Conservation (phyloP, 345 rosid species). For the Gynandropsis gynandra region DNA sequence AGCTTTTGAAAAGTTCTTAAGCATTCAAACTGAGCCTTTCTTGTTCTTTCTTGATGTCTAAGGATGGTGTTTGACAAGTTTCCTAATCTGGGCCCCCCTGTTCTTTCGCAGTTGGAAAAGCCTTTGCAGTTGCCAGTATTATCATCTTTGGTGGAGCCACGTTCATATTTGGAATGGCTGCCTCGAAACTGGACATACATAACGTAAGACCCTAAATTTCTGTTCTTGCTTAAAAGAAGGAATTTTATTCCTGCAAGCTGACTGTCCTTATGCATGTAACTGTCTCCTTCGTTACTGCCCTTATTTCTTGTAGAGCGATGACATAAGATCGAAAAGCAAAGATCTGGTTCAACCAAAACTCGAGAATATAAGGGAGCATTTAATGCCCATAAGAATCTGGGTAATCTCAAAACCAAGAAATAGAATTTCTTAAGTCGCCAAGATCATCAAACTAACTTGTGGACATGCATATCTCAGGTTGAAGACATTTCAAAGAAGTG, state of each 20-base stretch:
- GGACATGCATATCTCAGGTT: conserved; percentile 37
- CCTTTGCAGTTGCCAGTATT: conserved; percentile 67
- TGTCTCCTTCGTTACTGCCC: neutral
- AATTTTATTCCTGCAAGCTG: neutral
- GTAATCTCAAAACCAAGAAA: conserved; percentile 27
- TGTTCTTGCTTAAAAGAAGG: neutral
- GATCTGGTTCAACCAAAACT: conserved; percentile 56
- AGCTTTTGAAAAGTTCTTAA: neutral
- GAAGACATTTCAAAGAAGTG: conserved; percentile 59
- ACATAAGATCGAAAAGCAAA: conserved; percentile 48
- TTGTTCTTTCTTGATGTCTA: neutral
- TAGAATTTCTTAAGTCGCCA: too few relatives aligned
- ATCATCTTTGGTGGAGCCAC: conserved; percentile 73
- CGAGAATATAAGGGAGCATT: conserved; percentile 46
- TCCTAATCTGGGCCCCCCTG: conserved; percentile 3
- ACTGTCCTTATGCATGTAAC: neutral
- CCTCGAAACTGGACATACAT: conserved; percentile 55
- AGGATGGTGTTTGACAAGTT: neutral
- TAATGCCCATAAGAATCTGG: conserved; percentile 62
- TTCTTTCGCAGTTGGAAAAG: conserved; percentile 59
- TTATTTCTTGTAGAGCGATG: conserved; percentile 41
- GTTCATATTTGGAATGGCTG: conserved; percentile 45
- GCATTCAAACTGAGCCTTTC: too few relatives aligned
- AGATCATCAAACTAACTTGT: conserved; percentile 4
- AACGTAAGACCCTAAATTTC: conserved; percentile 35